phyloP scores from a whole-genome alignment of 1,139 yeast genomes.

The Diutina catenulata region DNA sequence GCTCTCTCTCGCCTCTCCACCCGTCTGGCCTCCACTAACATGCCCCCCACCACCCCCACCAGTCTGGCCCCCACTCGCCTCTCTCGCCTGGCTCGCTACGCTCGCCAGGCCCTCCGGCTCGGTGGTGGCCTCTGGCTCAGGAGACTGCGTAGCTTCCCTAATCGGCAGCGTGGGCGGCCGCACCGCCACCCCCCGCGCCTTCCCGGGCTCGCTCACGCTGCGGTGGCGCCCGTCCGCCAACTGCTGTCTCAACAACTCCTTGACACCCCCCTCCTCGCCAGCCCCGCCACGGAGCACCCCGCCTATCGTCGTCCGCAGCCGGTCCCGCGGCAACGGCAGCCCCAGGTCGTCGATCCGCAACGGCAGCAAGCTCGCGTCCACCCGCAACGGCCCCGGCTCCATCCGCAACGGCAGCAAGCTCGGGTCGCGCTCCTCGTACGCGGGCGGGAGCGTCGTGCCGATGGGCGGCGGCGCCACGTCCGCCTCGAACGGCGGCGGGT shows the following conservation, averaged over 20 bases:
- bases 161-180: too few species aligned
- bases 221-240: slow-evolving; percentile 6
- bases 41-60: too few species aligned
- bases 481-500: slow-evolving; percentile 34
- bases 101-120: too few species aligned
- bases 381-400: too few species aligned
- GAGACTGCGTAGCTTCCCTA: too few species aligned
- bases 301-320: neutral
- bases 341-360: slow-evolving; percentile 14
- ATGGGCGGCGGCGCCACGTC: slow-evolving; percentile 16
- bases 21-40: too few species aligned
- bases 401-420: slow-evolving; percentile 6
- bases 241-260: slow-evolving; percentile 8
- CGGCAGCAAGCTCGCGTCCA: slow-evolving; percentile 19
- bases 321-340: neutral
- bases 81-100: too few species aligned
- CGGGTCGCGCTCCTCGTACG: slow-evolving; percentile 20
- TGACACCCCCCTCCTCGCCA: slow-evolving; percentile 6
- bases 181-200: too few species aligned
- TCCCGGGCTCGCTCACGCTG: too few species aligned
- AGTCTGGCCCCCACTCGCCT: too few species aligned
- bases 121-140: too few species aligned
- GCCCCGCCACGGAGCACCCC: neutral
- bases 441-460: slow-evolving; percentile 26
- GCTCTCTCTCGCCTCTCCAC: too few species aligned